These are phyloP conservation scores for Populus nigra DNA, from an alignment of 345 rosid species.

Conservation along the genomic window DNA sequence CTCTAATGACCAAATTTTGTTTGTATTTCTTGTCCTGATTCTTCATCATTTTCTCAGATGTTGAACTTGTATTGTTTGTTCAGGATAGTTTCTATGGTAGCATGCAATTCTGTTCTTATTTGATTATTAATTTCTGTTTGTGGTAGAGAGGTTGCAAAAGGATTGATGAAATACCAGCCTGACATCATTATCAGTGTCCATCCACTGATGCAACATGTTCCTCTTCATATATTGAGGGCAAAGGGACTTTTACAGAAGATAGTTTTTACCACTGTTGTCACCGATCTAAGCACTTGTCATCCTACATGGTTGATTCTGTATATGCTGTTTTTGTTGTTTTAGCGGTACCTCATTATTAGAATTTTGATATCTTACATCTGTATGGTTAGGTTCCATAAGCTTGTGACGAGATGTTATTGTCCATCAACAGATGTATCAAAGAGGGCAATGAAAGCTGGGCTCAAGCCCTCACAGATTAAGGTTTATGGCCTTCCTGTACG, in stretches of 20 bases:
- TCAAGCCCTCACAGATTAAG: slow-evolving; percentile 75
- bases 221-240: slow-evolving; percentile 85
- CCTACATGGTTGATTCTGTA: slow-evolving; percentile 76
- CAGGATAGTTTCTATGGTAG: not conserved
- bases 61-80: not conserved
- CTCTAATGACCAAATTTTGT: not conserved
- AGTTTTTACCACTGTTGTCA: slow-evolving; percentile 88
- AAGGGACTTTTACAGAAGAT: slow-evolving; percentile 87
- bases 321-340: not conserved
- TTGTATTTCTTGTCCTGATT: not conserved
- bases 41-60: not conserved
- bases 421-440: slow-evolving; percentile 88
- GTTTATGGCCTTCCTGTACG: slow-evolving; percentile 97
- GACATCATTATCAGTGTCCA: slow-evolving; percentile 95
- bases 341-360: slow-evolving; percentile 1
- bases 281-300: slow-evolving; percentile 97
- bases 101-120: not conserved
- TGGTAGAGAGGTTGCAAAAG: slow-evolving; percentile 88
- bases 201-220: slow-evolving; percentile 98
- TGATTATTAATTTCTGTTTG: slow-evolving; percentile 16
- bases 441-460: slow-evolving; percentile 88
- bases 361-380: slow-evolving; percentile 13
- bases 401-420: slow-evolving; percentile 97
- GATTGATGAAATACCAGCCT: slow-evolving; percentile 96
- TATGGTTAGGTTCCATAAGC: slow-evolving; percentile 89